Evolutionary conservation across 495 filamentous ascomycete species (phyloP), one percentile per base, ranked within the genome.

Genomic region (Penicillium subrubescens): DNA sequence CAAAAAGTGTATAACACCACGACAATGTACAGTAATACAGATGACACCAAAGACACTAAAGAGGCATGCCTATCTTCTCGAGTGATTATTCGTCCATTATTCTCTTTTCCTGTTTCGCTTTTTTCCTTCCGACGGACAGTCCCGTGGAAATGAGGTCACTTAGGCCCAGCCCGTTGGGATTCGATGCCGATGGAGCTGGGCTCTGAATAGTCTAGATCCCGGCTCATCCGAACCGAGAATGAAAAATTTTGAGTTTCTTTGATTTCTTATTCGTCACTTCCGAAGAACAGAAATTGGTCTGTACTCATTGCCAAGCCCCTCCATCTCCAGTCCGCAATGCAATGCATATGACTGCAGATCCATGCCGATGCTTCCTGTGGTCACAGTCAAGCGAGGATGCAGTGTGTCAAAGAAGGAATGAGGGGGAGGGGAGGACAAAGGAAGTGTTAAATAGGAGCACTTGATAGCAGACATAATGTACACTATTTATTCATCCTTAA

Each of bases 141-240:
- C 31, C 35, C 34, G 39, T 35, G 59, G 59, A 15, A 15, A 60
- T 69, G 67, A 71, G 46, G 67, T 69, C 69, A 71, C 57, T 63
- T 46, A 31, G 52, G 41, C 58, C 21, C 3, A 34, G 34, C 14
- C 5, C 53, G 21, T 8, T 39, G 33, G 53, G 5, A 4, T 35
- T 35, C n/a, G 53, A 37, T 56, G 53, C 15, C n/a, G 53, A 56
- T 56, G 53, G 53, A 39, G 29, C 53, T 37, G 15, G 15, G 14
- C 53, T 29, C 53, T 56, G 53, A 39, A 37, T 37, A 21, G 52
- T 55, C 31, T 33, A 39, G 53, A 53, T 63, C 64, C 71, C 71
- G 71, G 68, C 52, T 48, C 52, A 60, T 60, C 71, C 71, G 71
- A 67, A n/a, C 39, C 7, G 37, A 55, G 48, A 55, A 51, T 33